These are phyloP conservation scores for Rhizophlyctis rosea DNA, from an alignment of 192 early-diverging fungal genomes.

Conservation along the genomic window DNA sequence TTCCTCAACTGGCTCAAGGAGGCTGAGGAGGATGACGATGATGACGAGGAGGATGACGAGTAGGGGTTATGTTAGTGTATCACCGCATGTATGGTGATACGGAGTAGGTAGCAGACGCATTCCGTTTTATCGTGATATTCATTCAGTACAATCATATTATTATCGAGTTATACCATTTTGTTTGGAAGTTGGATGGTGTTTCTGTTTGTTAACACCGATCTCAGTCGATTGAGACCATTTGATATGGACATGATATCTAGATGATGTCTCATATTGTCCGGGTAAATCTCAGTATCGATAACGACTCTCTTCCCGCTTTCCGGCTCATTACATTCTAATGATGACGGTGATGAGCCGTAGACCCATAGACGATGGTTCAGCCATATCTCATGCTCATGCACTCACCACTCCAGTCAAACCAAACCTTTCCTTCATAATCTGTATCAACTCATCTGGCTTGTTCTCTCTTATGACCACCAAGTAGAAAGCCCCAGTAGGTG, in stretches of 20 bases:
- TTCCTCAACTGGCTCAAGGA: constrained; percentile 89
- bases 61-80: no score
- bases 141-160: no score
- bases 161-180: no score
- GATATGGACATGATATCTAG: no score
- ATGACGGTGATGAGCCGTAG: background rate
- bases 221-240: no score
- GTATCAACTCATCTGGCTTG: constrained; percentile 72
- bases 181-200: no score
- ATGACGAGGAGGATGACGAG: constrained; percentile 36
- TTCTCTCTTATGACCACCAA: constrained; percentile 86
- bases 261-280: background rate
- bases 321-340: constrained; percentile 25
- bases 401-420: constrained; percentile 37
- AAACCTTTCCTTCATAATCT: constrained; percentile 48
- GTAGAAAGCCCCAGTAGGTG: constrained; percentile 74
- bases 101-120: no score
- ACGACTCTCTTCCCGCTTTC: constrained; percentile 34
- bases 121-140: no score
- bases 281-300: constrained; percentile 30
- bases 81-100: no score
- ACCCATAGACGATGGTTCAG: background rate
- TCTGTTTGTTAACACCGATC: no score
- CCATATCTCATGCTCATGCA: background rate
- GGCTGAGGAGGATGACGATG: constrained; percentile 77